Evolutionary conservation across 2,329 filamentous ascomycete species (phyloP), one percentile per base, ranked within the genome.

Genomic region (Neoarthrinium moseri): DNA sequence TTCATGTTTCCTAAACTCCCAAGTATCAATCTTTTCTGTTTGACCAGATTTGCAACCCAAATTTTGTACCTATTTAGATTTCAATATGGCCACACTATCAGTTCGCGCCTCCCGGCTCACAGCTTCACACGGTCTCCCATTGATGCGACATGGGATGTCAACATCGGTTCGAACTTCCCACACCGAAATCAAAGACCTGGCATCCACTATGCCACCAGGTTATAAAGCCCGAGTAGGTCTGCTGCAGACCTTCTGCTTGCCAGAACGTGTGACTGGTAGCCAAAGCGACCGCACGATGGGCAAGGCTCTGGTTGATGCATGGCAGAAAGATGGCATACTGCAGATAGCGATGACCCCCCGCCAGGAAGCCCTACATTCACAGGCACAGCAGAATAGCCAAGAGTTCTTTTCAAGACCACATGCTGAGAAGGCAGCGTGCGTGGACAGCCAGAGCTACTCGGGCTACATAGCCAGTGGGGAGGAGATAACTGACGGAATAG

Each of bases 401-500:
- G 49, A 54, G 5, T 75, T 74, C 58, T 75, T 75, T 49, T 29
- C 38, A 6, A 62, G 60, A 13, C 56, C 64, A 0, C 59, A 60
- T 34, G 47, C 48, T 2, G 56, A 69, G 44, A 77, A 77, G 47
- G 61, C 62, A 3, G 59, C 61, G 1, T 74, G 71, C 33, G 59
- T 76, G 6, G 70, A 77, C 50, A 59, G 60, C 12, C 62, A 66
- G 49, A 75, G 69, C 50, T 77, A 73, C 38, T 56, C 72, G 1
- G 74, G 74, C 3, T 77, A 77, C 51, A 69, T 76, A 38, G 74
- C 72, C 20, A 74, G 69, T 0, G 73, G 73, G 0, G 73, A 77
- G 51, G 71, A 74, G 55, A 63, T 74, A 3, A 74, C 71, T 3
- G 64, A 72, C 44, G 72, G 72, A 27, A 65, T 77, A 21, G 71